A percentile compares a stretch with the other conserved stretches of the same genome.
These are phyloP conservation scores for Akanthomyces muscarius DNA, from an alignment of 2,329 filamentous ascomycete genomes.

Conservation along the genomic window DNA sequence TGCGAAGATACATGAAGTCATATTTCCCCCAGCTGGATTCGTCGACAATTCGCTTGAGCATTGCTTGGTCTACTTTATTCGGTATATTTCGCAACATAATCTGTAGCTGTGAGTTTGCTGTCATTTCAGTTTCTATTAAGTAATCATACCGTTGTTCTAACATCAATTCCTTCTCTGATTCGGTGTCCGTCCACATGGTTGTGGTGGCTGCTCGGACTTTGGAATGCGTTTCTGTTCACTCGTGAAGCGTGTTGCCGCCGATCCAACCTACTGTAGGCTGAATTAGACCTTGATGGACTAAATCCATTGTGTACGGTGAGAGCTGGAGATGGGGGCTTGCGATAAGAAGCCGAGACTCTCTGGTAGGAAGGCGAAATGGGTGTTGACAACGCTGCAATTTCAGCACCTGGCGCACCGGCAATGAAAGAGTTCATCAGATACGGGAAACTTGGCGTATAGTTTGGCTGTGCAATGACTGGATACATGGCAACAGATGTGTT, in stretches of 20 bases:
- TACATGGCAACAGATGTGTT: slow-evolving; percentile 29
- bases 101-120: slow-evolving; percentile 36
- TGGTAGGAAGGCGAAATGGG: slow-evolving; percentile 30
- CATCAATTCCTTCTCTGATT: slow-evolving; percentile 64
- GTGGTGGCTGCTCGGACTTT: slow-evolving; percentile 49
- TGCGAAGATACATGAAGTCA: slow-evolving; percentile 92
- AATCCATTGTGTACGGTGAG: slow-evolving; percentile 35
- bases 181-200: slow-evolving; percentile 59
- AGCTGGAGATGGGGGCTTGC: slow-evolving; percentile 33
- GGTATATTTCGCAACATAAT: slow-evolving; percentile 96
- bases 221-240: slow-evolving; percentile 43
- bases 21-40: slow-evolving; percentile 76
- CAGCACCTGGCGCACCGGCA: slow-evolving; percentile 18
- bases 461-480: slow-evolving; percentile 32
- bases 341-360: slow-evolving; percentile 28
- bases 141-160: slow-evolving; percentile 65
- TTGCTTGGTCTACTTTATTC: slow-evolving; percentile 76
- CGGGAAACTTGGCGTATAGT: slow-evolving; percentile 26
- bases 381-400: slow-evolving; percentile 26
- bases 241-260: slow-evolving; percentile 49
- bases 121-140: background rate
- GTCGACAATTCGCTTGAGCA: slow-evolving; percentile 77
- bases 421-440: slow-evolving; percentile 29
- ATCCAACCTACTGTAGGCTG: slow-evolving; percentile 34
- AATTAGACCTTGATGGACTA: slow-evolving; percentile 36